These are phyloP conservation scores for Kwoniella mangroviensis DNA, from an alignment of 768 basidiomycete genomes.

Conservation along the genomic window DNA sequence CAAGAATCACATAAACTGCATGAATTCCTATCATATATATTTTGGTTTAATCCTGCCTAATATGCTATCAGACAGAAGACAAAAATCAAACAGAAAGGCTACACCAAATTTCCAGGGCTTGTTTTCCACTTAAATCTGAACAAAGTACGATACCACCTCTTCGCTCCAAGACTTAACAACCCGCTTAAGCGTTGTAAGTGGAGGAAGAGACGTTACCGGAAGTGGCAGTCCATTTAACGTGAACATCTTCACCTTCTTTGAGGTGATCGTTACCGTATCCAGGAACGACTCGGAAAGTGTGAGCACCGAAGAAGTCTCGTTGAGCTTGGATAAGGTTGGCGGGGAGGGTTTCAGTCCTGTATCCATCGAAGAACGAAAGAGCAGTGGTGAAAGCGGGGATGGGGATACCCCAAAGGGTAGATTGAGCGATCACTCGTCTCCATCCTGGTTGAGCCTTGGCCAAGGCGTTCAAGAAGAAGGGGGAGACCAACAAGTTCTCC, in stretches of 20 bases:
- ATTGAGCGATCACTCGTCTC: conserved; percentile 95
- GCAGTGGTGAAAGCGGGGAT: conserved; percentile 98
- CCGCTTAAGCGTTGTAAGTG: conserved; percentile 71
- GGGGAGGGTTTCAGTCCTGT: conserved; percentile 91
- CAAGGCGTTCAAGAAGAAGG: conserved; percentile 88
- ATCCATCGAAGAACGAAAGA: conserved; percentile 94
- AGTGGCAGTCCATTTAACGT: conserved; percentile 98
- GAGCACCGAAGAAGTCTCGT: conserved; percentile 99
- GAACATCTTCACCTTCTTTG: conserved; percentile 82
- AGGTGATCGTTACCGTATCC: conserved; percentile 87
- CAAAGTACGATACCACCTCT: background rate
- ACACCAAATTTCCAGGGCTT: conserved; percentile 2
- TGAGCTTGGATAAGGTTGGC: conserved; percentile 95
- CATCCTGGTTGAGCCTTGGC: conserved; percentile 96
- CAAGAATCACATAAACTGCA: conserved; percentile 2
- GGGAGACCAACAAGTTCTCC: conserved; percentile 91
- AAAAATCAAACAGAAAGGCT: conserved; percentile 1
- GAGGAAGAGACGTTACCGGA: conserved; percentile 89
- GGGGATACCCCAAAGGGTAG: conserved; percentile 95
- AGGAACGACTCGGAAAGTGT: conserved; percentile 93
- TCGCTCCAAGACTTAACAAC: background rate
- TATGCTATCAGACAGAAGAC: background rate
- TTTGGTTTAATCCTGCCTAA: background rate
- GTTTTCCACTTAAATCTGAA: background rate
- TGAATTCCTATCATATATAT: background rate